Base-by-base conservation (phyloP, 2,329 filamentous ascomycete genomes). In the Emergomyces pasteurianus region DNA sequence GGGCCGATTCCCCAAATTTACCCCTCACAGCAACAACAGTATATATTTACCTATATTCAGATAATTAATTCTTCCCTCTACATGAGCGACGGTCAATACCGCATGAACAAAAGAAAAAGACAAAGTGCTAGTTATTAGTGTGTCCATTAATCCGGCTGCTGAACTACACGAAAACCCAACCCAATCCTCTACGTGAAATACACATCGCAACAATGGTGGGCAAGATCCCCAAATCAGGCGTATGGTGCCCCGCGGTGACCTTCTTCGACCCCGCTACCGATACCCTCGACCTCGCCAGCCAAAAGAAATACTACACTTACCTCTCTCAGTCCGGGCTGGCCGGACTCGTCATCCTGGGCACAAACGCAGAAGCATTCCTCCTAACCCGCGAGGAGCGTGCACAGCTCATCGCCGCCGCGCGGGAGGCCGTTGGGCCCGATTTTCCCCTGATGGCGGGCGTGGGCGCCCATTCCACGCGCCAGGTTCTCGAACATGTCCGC, bases 381-480 rank as follows among this genome's bases (percentile, higher is more conserved):
- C 70, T 83, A 49, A 84, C 82, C 14, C 81, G 81, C n/a, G 79
- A 83, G 65, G 83, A 86, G 71, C 78, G 83, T 61, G 74, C 74
- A 55, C 74, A 77, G 47, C 78, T 87, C n/a, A 77, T 88, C 28
- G 70, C 74, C 34, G 75, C 81, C 12, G 86, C 85, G 58, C 76
- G 83, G 42, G 68, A 70, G 18, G 79, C 81, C n/a, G 78, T 81
- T 16, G 80, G 80, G 0, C 76, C 79, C 0, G 72, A 73, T 26
- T 84, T 77, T 67, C 83, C 83, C 36, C 77, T 86, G 68, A 85
- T 86, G 77, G 83, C 82, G 3, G 86, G 86, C 40, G 82, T 84
- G 7, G 80, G 83, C 21, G 84, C 81, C 0, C 85, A 87, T 71
- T 86, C 83, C 18, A 87, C 83, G 2, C 79, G 79, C 64, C 85